Conservation (phyloP, 2,329 filamentous ascomycete genomes). For the Penicillium sp. region DNA sequence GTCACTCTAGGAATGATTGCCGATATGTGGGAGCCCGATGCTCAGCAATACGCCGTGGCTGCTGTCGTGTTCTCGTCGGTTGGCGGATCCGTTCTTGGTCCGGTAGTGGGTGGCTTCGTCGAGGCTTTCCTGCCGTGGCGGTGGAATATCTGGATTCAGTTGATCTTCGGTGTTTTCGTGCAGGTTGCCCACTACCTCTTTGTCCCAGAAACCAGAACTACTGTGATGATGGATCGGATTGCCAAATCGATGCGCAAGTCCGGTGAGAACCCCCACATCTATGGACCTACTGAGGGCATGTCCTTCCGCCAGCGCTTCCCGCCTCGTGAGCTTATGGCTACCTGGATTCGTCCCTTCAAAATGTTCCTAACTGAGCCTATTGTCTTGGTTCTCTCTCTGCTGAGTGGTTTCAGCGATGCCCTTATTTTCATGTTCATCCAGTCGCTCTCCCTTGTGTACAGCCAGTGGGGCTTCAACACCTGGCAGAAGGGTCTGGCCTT, state of each 20-base stretch:
- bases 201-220: slow-evolving; percentile 70
- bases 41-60: slow-evolving; percentile 66
- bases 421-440: slow-evolving; percentile 61
- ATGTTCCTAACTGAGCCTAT: slow-evolving; percentile 61
- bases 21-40: slow-evolving; percentile 62
- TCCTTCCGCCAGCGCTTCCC: slow-evolving; percentile 53
- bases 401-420: slow-evolving; percentile 57
- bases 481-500: slow-evolving; percentile 46
- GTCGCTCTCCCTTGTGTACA: slow-evolving; percentile 52
- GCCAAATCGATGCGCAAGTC: slow-evolving; percentile 63
- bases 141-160: slow-evolving; percentile 77
- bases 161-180: slow-evolving; percentile 64
- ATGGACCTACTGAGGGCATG: slow-evolving; percentile 62
- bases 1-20: slow-evolving; percentile 68
- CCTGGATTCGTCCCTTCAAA: slow-evolving; percentile 54
- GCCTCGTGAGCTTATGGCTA: slow-evolving; percentile 47
- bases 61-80: slow-evolving; percentile 73
- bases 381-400: slow-evolving; percentile 51
- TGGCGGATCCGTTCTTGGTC: slow-evolving; percentile 65
- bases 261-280: slow-evolving; percentile 53
- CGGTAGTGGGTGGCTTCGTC: slow-evolving; percentile 69
- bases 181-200: slow-evolving; percentile 59
- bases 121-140: slow-evolving; percentile 60
- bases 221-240: slow-evolving; percentile 68
- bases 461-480: slow-evolving; percentile 50